Percentiles rank a stretch among this genome's conserved stretches.
Conservation (phyloP, 2,329 filamentous ascomycete species). For the Apiospora arundinis region DNA sequence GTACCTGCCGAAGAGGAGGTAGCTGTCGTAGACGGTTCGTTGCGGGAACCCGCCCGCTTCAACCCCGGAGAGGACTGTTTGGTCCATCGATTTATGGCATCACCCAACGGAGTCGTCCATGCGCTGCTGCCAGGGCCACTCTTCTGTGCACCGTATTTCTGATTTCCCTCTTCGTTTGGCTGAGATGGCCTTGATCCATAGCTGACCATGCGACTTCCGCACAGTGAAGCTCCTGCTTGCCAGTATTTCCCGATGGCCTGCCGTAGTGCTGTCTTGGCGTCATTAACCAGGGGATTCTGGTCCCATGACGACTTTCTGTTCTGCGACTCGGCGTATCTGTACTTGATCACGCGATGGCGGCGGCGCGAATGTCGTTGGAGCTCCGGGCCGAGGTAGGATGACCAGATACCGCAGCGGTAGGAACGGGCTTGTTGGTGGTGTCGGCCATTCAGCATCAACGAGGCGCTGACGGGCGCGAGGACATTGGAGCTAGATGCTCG, state of each 20-base stretch:
- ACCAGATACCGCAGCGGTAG: conserved; percentile 58
- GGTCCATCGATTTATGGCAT: conserved; percentile 24
- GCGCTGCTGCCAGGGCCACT: conserved; percentile 28
- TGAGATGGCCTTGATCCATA: background rate
- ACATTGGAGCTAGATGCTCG: conserved; percentile 28
- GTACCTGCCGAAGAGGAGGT: conserved; percentile 7
- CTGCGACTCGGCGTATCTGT: conserved; percentile 54
- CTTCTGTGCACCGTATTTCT: background rate
- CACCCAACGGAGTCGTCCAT: conserved; percentile 26
- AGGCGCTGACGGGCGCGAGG: conserved; percentile 29
- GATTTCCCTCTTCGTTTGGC: background rate
- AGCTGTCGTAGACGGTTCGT: background rate
- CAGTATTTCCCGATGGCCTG: conserved; percentile 50
- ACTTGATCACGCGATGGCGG: conserved; percentile 49
- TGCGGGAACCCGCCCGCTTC: conserved; percentile 21
- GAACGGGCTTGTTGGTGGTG: conserved; percentile 49
- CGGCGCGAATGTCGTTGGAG: conserved; percentile 51
- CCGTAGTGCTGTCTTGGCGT: conserved; percentile 46
- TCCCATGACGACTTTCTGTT: conserved; percentile 55
- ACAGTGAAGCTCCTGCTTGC: conserved; percentile 37
- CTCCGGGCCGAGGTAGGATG: conserved; percentile 48
- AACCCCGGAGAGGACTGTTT: conserved; percentile 23
- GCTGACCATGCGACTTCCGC: conserved; percentile 25
- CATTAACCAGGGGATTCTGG: conserved; percentile 42
- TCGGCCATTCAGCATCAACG: conserved; percentile 29